A percentile compares a stretch with the other conserved stretches of the same genome.
These are phyloP conservation scores for Sphaceloma murrayae DNA, from an alignment of 2,329 filamentous ascomycete genomes.

Conservation along the genomic window DNA sequence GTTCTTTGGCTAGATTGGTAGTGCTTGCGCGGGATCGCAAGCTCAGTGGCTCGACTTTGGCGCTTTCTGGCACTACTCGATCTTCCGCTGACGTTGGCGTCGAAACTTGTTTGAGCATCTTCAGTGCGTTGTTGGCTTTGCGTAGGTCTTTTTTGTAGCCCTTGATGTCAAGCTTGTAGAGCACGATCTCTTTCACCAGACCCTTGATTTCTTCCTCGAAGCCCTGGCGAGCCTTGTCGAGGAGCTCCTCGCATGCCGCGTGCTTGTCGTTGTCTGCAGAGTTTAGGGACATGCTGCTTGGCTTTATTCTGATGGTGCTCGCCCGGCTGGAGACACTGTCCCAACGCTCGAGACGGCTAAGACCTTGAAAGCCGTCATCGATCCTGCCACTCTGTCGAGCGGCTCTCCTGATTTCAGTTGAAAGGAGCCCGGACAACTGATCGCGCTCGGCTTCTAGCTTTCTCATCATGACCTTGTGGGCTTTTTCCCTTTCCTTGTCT, in stretches of 20 bases:
- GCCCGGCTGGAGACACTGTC: conserved; percentile 9
- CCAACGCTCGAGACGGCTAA: background rate
- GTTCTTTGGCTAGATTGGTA: conserved; percentile 5
- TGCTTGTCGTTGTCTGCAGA: conserved; percentile 16
- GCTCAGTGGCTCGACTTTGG: conserved; percentile 5
- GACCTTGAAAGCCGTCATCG: conserved; percentile 5
- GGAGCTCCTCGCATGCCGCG: conserved; percentile 19
- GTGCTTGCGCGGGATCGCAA: conserved; percentile 7
- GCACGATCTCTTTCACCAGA: conserved; percentile 40
- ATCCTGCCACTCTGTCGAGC: conserved; percentile 4
- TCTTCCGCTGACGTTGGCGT: conserved; percentile 8
- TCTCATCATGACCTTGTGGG: background rate
- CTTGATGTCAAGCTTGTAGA: conserved; percentile 41
- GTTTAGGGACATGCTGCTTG: conserved; percentile 7
- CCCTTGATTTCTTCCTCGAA: conserved; percentile 33
- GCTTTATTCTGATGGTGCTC: conserved; percentile 10
- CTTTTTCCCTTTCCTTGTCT: conserved; percentile 8
- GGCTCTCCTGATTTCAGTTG: conserved; percentile 6
- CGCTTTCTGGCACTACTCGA: conserved; percentile 4
- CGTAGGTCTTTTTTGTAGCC: conserved; percentile 36
- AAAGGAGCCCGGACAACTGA: conserved; percentile 9
- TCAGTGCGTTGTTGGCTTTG: conserved; percentile 26
- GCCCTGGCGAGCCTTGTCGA: conserved; percentile 26
- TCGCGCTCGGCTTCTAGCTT: conserved; percentile 23
- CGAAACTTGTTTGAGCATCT: conserved; percentile 21